These are phyloP conservation scores for Laguncularia racemosa DNA, from an alignment of 345 rosid species.

Conservation along the genomic window DNA sequence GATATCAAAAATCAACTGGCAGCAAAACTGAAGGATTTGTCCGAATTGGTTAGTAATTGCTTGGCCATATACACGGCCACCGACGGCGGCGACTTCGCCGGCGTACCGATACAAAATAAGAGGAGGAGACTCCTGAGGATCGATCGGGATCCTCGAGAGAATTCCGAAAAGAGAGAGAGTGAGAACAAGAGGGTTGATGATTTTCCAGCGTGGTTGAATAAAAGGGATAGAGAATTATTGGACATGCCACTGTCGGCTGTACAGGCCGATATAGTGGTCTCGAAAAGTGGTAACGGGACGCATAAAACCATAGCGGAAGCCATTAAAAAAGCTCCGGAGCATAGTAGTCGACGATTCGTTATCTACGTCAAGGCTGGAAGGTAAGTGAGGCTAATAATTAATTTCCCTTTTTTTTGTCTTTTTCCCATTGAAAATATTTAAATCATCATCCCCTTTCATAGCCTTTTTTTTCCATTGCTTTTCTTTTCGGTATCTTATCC, in stretches of 20 bases:
- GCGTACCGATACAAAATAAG: conserved; percentile 81
- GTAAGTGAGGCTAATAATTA: conserved; percentile 53
- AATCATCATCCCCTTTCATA: too few species aligned
- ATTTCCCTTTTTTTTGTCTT: too few species aligned
- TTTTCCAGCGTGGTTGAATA: conserved; percentile 66
- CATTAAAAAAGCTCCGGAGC: conserved; percentile 76
- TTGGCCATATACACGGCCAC: conserved; percentile 61
- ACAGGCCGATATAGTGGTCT: conserved; percentile 84
- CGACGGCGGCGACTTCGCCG: conserved; percentile 46
- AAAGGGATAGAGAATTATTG: conserved; percentile 53
- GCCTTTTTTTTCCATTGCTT: too few species aligned
- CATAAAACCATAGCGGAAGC: conserved; percentile 76
- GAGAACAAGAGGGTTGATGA: conserved; percentile 11
- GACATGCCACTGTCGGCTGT: conserved; percentile 43
- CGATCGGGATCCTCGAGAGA: conserved; percentile 2
- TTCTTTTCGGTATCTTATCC: too few species aligned
- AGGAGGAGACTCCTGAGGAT: conserved; percentile 47
- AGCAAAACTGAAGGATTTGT: conserved; percentile 46
- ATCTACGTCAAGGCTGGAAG: conserved; percentile 94
- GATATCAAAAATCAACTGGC: conserved; percentile 60
- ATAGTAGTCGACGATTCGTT: conserved; percentile 53
- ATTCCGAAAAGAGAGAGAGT: not conserved
- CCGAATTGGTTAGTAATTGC: conserved; percentile 88
- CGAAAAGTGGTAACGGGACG: conserved; percentile 73
- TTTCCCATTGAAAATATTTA: not conserved